Evolutionary conservation across 768 basidiomycete genomes (phyloP).

Genomic region (Amanita phalloides): DNA sequence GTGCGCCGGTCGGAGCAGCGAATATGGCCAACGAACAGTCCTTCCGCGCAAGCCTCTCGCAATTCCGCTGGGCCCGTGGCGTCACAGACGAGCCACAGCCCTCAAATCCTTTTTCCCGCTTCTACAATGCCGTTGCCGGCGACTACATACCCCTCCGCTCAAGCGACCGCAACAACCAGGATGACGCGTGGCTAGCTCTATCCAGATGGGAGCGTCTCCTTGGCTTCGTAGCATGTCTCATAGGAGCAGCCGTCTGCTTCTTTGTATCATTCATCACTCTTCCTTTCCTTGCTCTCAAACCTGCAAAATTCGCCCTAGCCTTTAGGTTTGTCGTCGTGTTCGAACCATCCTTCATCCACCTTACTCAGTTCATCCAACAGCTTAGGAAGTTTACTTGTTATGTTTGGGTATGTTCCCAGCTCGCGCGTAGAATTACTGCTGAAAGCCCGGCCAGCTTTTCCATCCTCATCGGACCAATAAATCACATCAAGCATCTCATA

Average conservation of each 20-base stretch:
- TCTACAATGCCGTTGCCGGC: slow-evolving; percentile 78
- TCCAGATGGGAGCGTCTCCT: slow-evolving; percentile 91
- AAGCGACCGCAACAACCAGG: slow-evolving; percentile 78
- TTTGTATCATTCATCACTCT: slow-evolving; percentile 82
- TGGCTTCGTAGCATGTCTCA: slow-evolving; percentile 82
- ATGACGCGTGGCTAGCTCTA: slow-evolving; percentile 90
- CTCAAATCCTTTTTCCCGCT: slow-evolving; percentile 70
- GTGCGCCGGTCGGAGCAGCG: not conserved
- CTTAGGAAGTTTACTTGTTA: slow-evolving; percentile 85
- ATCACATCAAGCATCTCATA: slow-evolving; percentile 82
- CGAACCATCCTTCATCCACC: not conserved
- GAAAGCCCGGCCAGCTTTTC: slow-evolving; percentile 46
- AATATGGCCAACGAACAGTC: slow-evolving; percentile 36
- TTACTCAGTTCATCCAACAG: slow-evolving; percentile 24
- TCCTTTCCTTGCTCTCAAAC: slow-evolving; percentile 48
- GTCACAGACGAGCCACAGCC: slow-evolving; percentile 45
- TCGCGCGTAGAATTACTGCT: not conserved
- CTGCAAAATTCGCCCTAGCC: slow-evolving; percentile 84
- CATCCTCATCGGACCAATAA: slow-evolving; percentile 81
- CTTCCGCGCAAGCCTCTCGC: slow-evolving; percentile 67
- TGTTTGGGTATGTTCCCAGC: slow-evolving; percentile 67
- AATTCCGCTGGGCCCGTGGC: slow-evolving; percentile 81
- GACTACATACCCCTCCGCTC: slow-evolving; percentile 85
- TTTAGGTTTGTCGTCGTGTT: slow-evolving; percentile 44
- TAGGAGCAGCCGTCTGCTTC: slow-evolving; percentile 92